Conservation (phyloP, 2,329 filamentous ascomycete species). For the Colletotrichum melonis region DNA sequence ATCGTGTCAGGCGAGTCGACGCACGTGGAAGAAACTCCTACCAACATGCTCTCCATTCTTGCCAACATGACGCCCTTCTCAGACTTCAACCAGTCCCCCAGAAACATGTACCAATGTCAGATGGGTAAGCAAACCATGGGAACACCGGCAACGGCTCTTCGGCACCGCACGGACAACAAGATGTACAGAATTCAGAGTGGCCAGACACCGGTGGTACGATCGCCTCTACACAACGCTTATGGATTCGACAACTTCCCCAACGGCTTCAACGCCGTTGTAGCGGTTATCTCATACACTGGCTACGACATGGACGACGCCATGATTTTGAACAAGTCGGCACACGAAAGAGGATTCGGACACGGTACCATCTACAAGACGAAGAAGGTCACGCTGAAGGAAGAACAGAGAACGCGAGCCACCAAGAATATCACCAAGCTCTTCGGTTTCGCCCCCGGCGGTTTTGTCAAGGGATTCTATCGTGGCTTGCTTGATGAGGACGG, state of each 20-base stretch:
- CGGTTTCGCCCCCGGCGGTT: conserved; percentile 85
- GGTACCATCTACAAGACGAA: conserved; percentile 99
- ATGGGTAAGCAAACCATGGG: conserved; percentile 99
- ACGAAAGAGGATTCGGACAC: conserved; percentile 95
- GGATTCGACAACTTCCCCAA: conserved; percentile 99
- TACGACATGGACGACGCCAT: conserved; percentile 99
- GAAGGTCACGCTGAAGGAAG: conserved; percentile 86
- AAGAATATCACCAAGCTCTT: conserved; percentile 85
- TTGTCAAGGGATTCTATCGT: conserved; percentile 77
- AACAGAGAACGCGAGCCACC: conserved; percentile 73
- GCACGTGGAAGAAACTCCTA: conserved; percentile 93
- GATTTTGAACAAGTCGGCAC: conserved; percentile 98
- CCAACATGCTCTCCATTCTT: conserved; percentile 96
- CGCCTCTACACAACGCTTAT: conserved; percentile 94
- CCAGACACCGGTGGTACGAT: conserved; percentile 92
- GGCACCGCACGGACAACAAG: conserved; percentile 96
- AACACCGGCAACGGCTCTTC: conserved; percentile 86
- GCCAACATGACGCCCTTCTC: conserved; percentile 99
- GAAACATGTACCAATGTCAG: conserved; percentile 99
- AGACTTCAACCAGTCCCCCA: conserved; percentile 96
- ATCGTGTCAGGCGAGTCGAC: conserved; percentile 89
- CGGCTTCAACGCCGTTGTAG: conserved; percentile 93
- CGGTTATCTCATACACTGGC: conserved; percentile 97
- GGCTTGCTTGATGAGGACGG: conserved; percentile 87
- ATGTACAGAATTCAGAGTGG: conserved; percentile 94